phyloP scores from a whole-genome alignment of 352 stramenopile genomes.

The Elongisporangium prolatum region DNA sequence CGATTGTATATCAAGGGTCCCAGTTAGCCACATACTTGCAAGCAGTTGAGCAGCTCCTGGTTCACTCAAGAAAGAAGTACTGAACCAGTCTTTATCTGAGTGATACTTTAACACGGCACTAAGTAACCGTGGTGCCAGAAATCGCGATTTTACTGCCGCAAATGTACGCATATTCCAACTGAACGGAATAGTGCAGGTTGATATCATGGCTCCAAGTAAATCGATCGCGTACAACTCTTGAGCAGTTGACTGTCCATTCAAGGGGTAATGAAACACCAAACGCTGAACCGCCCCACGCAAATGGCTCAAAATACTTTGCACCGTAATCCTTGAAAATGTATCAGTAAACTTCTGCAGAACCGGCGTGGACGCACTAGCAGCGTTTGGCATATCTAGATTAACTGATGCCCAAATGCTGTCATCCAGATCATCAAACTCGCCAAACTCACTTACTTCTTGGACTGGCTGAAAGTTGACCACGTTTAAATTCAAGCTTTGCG shows the following conservation, averaged over 20 bases:
- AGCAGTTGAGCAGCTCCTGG: slow-evolving; percentile 50
- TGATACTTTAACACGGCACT: slow-evolving; percentile 54
- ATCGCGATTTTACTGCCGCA: slow-evolving; percentile 32
- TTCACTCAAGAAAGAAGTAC: slow-evolving; percentile 55
- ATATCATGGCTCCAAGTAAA: slow-evolving; percentile 54
- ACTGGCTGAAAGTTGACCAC: not conserved
- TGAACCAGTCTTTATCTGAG: slow-evolving; percentile 59
- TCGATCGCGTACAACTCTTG: slow-evolving; percentile 68
- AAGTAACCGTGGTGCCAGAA: slow-evolving; percentile 57
- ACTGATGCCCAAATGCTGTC: slow-evolving; percentile 35
- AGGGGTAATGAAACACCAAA: slow-evolving; percentile 48
- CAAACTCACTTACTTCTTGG: slow-evolving; percentile 14
- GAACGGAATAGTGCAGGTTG: slow-evolving; percentile 55
- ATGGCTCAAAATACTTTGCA: slow-evolving; percentile 7
- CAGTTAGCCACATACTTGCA: slow-evolving; percentile 50
- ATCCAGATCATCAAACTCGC: slow-evolving; percentile 46
- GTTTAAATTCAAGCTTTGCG: slow-evolving; percentile 14
- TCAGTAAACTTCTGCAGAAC: not conserved
- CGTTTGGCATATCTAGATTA: slow-evolving; percentile 28
- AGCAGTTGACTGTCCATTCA: slow-evolving; percentile 18
- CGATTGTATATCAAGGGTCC: slow-evolving; percentile 53
- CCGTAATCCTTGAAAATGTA: not conserved
- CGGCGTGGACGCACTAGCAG: slow-evolving; percentile 7
- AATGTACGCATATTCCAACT: slow-evolving; percentile 44
- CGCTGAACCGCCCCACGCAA: slow-evolving; percentile 45